Percentiles rank a stretch among this genome's conserved stretches.
These are phyloP conservation scores for Pleomassaria siparia DNA, from an alignment of 2,329 filamentous ascomycete species.

Conservation along the genomic window DNA sequence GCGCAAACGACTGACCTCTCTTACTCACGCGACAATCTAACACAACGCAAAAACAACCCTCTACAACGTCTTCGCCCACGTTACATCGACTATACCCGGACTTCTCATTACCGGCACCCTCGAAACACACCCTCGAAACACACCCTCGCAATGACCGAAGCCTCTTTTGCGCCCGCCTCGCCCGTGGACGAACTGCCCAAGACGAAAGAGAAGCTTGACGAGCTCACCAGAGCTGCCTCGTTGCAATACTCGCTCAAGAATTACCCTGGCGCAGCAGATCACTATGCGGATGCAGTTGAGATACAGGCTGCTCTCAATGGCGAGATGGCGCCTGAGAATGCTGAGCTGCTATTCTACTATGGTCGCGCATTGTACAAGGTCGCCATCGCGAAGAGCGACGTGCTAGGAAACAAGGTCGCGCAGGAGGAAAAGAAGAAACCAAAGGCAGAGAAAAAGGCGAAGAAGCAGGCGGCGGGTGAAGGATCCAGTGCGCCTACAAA, in stretches of 20 bases:
- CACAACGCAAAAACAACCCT: not conserved
- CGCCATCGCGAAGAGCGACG: constrained; percentile 90
- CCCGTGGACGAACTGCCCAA: constrained; percentile 34
- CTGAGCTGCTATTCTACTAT: constrained; percentile 91
- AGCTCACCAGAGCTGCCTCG: constrained; percentile 77
- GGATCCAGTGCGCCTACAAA: constrained; percentile 28
- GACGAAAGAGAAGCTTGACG: constrained; percentile 67
- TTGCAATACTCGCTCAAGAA: constrained; percentile 88
- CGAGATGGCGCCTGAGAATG: constrained; percentile 87
- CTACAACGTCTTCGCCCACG: not conserved
- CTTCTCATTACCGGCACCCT: not conserved
- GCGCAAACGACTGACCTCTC: not conserved
- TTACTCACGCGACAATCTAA: not conserved
- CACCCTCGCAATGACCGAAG: constrained; percentile 26
- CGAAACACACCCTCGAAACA: not conserved
- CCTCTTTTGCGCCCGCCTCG: constrained; percentile 20
- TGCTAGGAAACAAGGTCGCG: constrained; percentile 79
- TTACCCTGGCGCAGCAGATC: constrained; percentile 80
- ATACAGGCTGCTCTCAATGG: constrained; percentile 90
- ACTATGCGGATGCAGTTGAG: constrained; percentile 85
- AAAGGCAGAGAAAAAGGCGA: constrained; percentile 51
- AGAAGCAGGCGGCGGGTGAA: constrained; percentile 31
- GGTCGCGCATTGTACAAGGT: constrained; percentile 92
- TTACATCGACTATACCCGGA: constrained; percentile 10
- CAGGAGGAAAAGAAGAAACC: constrained; percentile 57